phyloP scores from a whole-genome alignment of 169 alveolate genomes.

The Eimeria acervulina region DNA sequence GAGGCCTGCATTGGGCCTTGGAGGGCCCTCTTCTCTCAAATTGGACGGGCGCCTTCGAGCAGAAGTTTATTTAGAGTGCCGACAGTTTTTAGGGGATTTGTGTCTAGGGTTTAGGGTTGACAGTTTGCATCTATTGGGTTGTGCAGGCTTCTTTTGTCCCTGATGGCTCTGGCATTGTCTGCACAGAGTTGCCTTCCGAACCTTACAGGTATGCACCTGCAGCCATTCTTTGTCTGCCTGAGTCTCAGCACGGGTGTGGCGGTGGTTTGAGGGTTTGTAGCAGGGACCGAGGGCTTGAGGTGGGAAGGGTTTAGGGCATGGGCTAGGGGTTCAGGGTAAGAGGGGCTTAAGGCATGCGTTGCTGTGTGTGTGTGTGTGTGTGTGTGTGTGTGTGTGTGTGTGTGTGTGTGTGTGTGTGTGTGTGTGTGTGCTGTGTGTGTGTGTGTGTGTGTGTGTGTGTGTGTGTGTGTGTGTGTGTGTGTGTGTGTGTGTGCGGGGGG shows the following conservation, averaged over 20 bases:
- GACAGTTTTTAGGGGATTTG: background rate
- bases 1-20: background rate
- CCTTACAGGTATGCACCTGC: slow-evolving; percentile 24
- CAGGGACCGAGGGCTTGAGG: background rate
- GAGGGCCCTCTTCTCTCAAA: background rate
- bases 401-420: no score
- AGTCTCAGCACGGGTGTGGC: background rate
- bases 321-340: no score
- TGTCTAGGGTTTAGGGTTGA: background rate
- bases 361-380: no score
- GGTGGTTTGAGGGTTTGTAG: background rate
- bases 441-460: no score
- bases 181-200: slow-evolving; percentile 55
- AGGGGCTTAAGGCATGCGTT: background rate
- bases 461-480: no score
- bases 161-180: slow-evolving; percentile 47
- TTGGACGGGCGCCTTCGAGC: background rate
- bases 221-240: background rate
- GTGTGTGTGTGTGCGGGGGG: no score
- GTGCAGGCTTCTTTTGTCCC: slow-evolving; percentile 36
- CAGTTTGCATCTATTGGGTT: background rate
- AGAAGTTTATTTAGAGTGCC: background rate
- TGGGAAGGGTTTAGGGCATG: background rate
- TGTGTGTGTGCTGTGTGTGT: no score
- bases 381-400: no score